Conservation (phyloP, 257 asterid genomes). For the Solanum arcanum region DNA sequence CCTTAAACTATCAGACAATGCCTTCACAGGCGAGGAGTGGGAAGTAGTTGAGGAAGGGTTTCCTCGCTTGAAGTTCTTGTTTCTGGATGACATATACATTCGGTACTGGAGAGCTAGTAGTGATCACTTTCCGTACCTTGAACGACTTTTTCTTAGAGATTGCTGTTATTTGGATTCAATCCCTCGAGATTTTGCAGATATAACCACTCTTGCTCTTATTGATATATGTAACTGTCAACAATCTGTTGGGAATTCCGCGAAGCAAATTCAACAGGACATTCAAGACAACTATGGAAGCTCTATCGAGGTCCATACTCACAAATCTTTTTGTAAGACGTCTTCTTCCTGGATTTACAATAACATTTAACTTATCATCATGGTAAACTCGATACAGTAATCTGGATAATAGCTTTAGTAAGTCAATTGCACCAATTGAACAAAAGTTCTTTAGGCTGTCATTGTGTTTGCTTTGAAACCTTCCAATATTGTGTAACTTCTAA, state of each 20-base stretch:
- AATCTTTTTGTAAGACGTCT: neutral
- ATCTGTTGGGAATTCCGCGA: constrained; percentile 13
- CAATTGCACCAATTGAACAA: neutral
- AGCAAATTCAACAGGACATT: constrained; percentile 16
- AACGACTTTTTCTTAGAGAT: neutral
- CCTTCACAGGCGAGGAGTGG: neutral
- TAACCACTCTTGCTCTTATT: too few species aligned
- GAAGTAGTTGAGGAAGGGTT: neutral
- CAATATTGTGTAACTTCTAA: neutral
- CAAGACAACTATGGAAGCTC: neutral
- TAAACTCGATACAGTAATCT: neutral
- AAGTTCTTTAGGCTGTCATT: neutral
- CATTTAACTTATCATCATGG: neutral
- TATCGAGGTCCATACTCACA: neutral
- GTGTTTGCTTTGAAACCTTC: neutral
- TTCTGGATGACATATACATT: neutral
- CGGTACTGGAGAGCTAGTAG: neutral
- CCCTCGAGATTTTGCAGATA: too few species aligned
- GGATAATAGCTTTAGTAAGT: neutral
- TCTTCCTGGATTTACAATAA: neutral
- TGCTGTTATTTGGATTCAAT: neutral
- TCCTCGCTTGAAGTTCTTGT: neutral
- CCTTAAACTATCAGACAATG: neutral
- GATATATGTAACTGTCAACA: neutral
- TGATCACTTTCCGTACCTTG: constrained; percentile 6